Percentiles rank a stretch among this genome's conserved stretches.
These are phyloP conservation scores for Rhodamnia rubescens DNA, from an alignment of 345 rosid genomes.

Conservation along the genomic window DNA sequence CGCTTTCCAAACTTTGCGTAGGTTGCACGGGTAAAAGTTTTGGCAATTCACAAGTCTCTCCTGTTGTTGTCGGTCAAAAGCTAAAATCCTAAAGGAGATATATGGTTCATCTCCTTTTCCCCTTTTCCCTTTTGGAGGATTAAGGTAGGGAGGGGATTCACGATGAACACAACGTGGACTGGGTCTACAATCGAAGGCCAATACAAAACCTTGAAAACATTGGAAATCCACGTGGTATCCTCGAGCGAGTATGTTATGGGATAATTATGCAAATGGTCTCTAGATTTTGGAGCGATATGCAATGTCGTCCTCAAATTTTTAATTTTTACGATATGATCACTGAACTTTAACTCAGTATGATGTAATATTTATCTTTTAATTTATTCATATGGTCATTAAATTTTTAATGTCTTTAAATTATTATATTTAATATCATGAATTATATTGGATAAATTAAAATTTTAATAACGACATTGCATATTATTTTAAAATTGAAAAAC, in stretches of 20 bases:
- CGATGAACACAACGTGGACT: neutral
- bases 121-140: neutral
- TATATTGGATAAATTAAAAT: no score
- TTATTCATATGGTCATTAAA: no score
- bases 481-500: no score
- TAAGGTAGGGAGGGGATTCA: neutral
- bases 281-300: no score
- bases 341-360: no score
- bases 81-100: neutral
- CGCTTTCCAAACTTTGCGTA: neutral
- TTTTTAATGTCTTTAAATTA: no score
- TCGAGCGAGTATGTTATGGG: neutral
- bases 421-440: no score
- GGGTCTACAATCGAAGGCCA: neutral
- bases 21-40: neutral
- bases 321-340: no score
- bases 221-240: neutral
- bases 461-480: no score
- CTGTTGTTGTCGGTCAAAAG: neutral
- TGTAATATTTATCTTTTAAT: no score
- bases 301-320: no score
- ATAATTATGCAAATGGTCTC: no score
- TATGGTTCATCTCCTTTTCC: neutral
- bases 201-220: neutral
- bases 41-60: neutral